Conservation (phyloP, 176 grass and related monocot genomes). For the Phyllostachys edulis region DNA sequence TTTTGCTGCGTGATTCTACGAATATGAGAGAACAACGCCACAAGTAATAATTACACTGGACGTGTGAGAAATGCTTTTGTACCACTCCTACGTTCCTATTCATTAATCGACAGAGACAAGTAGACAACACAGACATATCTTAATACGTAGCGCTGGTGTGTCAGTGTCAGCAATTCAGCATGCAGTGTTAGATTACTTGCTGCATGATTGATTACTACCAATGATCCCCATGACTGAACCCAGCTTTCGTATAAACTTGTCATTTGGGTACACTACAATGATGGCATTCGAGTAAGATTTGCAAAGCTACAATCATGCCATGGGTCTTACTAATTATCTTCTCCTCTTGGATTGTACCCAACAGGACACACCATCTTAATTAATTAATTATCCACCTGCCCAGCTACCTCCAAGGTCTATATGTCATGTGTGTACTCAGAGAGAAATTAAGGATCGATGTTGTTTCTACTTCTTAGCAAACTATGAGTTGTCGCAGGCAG, state of each 20-base stretch:
- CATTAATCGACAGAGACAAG: neutral
- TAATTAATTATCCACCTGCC: neutral
- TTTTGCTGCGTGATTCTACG: neutral
- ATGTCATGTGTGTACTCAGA: neutral
- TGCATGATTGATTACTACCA: neutral
- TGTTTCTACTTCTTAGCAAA: neutral
- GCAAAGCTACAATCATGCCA: constrained; percentile 43
- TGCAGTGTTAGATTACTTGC: neutral
- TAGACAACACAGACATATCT: too few species aligned
- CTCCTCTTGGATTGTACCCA: neutral
- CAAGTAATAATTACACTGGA: neutral
- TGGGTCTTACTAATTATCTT: neutral
- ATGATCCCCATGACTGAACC: neutral
- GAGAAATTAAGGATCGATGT: neutral
- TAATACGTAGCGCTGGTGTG: neutral
- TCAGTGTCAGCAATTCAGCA: neutral
- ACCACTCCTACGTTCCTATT: neutral
- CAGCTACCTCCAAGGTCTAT: neutral
- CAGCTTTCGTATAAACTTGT: neutral
- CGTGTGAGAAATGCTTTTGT: neutral
- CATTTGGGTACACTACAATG: neutral
- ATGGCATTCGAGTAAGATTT: constrained; percentile 21
- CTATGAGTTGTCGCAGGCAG: neutral
- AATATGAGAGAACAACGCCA: neutral
- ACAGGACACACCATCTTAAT: neutral